Evolutionary conservation across 2,329 filamentous ascomycete species (phyloP).

Genomic region (Ophiostoma pallidulum): DNA sequence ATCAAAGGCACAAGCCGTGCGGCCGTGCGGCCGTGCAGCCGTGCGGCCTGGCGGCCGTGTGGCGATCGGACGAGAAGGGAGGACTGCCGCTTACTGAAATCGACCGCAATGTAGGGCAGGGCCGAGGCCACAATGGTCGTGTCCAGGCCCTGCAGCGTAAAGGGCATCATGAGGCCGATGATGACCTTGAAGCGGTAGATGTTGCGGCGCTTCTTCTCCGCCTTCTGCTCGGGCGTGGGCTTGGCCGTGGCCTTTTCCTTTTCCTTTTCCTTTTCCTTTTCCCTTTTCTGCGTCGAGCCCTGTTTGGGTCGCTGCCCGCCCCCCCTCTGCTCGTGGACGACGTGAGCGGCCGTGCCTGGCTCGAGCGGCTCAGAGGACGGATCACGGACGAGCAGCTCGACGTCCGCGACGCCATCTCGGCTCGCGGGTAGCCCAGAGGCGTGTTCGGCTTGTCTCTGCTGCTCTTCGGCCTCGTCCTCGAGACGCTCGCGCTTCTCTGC

Average conservation of each 20-base stretch:
- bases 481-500: constrained; percentile 10
- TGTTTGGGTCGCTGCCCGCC: too few relatives aligned
- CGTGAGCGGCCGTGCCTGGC: too few relatives aligned
- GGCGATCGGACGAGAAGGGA: too few relatives aligned
- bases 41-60: too few relatives aligned
- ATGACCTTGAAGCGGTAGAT: constrained; percentile 50
- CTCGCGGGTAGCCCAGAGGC: neutral
- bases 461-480: neutral
- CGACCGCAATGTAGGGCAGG: constrained; percentile 51
- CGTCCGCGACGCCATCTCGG: neutral
- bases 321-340: too few relatives aligned
- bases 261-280: constrained; percentile 1
- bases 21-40: too few relatives aligned
- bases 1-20: neutral
- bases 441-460: neutral
- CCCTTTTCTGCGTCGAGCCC: too few relatives aligned
- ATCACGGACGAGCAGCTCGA: too few relatives aligned
- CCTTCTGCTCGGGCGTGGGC: constrained; percentile 19
- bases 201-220: constrained; percentile 25
- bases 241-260: neutral
- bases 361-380: neutral
- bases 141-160: constrained; percentile 53
- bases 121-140: constrained; percentile 54
- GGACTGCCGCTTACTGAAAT: constrained; percentile 46
- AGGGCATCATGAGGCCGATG: constrained; percentile 49